Evolutionary conservation across 345 rosid species (phyloP), one percentile per base, ranked within the genome.

Genomic region (Pugionium cornutum): DNA sequence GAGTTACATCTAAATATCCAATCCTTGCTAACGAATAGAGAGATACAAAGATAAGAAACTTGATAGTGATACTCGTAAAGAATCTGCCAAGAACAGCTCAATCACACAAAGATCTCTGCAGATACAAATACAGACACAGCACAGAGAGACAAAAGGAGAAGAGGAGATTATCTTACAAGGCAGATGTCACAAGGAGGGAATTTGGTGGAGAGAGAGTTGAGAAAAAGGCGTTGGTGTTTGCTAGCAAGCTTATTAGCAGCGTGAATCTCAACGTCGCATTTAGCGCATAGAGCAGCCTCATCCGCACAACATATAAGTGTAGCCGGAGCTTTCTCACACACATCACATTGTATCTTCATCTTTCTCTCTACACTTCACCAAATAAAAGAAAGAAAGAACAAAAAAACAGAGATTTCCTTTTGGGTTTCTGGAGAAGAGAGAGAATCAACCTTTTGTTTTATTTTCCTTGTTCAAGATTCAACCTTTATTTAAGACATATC

Each of bases 271-370:
- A 89, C 48, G 58, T 92, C 98, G 11, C 98, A 92, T 53, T 70
- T 77, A 1, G 86, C 76, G 42, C 98, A 92, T 31, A 92, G 77
- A 18, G 98, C 98, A 4, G 98, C 98, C 67, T 92, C 98, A 50
- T 92, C 98, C 0, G 97, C 96, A 53, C 97, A 89, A 49, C 98
- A 92, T 56, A 92, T 92, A 71, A 92, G 80, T 1, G 94, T 83
- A 1, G 98, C 98, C 2, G 92, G 89, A 62, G 97, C 96, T 75
- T 62, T 89, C 82, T 92, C 98, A 76, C 98, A 92, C 47, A 88
- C 97, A 81, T 92, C 98, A 79, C 98, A 92, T 70, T 89, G 98
- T 59, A 92, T 86, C 83, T 89, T 92, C 98, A 92, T 91, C 26
- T 34, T 53, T 53, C 18, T 29, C 34, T 50, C 10, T 9, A 33